Evolutionary conservation across 306 rosid species (phyloP).

Genomic region (Pachyrhizus erosus): DNA sequence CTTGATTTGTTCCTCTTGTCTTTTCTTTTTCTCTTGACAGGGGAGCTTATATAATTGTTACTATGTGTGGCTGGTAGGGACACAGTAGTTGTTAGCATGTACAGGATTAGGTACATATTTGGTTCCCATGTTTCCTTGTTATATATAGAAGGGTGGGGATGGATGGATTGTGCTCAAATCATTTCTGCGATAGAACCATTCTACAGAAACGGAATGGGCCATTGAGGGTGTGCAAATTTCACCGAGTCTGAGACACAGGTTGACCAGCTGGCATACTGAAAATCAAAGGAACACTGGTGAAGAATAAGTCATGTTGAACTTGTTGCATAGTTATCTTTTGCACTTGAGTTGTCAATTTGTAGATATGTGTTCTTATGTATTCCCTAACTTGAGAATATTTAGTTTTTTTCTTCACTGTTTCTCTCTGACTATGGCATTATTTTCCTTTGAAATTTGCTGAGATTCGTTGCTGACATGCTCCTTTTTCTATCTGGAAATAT

Average conservation of each 20-base stretch:
- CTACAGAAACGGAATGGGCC: conserved; percentile 33
- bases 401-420: background rate
- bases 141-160: conserved; percentile 44
- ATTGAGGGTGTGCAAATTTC: conserved; percentile 34
- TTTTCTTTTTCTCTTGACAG: conserved; percentile 45
- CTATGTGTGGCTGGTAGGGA: conserved; percentile 51
- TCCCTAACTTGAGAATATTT: background rate
- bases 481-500: background rate
- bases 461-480: background rate
- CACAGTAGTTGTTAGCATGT: conserved; percentile 49
- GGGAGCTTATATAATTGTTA: conserved; percentile 66
- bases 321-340: conserved; percentile 39
- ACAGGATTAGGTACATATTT: conserved; percentile 61
- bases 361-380: conserved; percentile 31
- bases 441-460: background rate
- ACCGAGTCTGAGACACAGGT: conserved; percentile 38
- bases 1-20: conserved; percentile 52
- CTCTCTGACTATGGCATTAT: background rate
- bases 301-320: conserved; percentile 49
- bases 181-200: conserved; percentile 42
- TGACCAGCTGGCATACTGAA: conserved; percentile 47
- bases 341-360: conserved; percentile 8
- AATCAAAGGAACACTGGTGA: conserved; percentile 39
- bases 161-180: conserved; percentile 45
- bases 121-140: conserved; percentile 53